Evolutionary conservation across 75 land plant species (phyloP).

Genomic region (Cunninghamia lanceolata): DNA sequence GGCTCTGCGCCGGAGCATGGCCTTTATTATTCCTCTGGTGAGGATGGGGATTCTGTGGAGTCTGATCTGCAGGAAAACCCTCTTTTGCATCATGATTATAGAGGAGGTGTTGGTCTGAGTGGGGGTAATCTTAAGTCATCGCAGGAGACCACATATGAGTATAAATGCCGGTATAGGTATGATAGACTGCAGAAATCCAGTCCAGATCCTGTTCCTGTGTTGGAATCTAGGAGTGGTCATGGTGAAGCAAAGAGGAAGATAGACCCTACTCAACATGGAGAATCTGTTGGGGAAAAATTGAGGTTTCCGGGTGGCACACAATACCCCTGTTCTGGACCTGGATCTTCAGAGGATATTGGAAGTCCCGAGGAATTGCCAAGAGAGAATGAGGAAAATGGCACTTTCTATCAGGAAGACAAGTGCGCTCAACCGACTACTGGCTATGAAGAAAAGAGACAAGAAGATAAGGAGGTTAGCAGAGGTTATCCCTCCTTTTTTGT

Average conservation of each 20-base stretch:
- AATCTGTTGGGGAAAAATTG: neutral
- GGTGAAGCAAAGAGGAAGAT: neutral
- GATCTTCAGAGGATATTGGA: constrained; percentile 8
- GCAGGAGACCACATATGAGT: constrained; percentile 3
- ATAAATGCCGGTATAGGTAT: constrained; percentile 6
- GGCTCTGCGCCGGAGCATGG: constrained; percentile 30
- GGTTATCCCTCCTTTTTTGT: neutral
- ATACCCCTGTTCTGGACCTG: constrained; percentile 2
- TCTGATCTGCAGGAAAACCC: constrained; percentile 20
- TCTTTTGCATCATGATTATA: constrained; percentile 1
- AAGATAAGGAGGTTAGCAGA: constrained; percentile 4
- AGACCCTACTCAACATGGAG: neutral
- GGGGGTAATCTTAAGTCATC: neutral
- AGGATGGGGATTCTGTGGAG: constrained; percentile 20
- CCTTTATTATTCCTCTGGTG: constrained; percentile 24
- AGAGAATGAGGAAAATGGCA: neutral
- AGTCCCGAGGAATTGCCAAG: constrained; percentile 2
- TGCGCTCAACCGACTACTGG: neutral
- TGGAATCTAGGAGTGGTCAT: constrained; percentile 4
- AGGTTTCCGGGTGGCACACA: neutral
- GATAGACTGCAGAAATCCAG: neutral
- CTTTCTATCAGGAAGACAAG: neutral
- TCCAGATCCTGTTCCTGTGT: neutral
- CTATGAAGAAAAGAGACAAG: neutral
- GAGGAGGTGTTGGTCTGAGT: neutral